These are phyloP conservation scores for Coleophoma eucalyptorum DNA, from an alignment of 2,329 filamentous ascomycete species.

Conservation along the genomic window DNA sequence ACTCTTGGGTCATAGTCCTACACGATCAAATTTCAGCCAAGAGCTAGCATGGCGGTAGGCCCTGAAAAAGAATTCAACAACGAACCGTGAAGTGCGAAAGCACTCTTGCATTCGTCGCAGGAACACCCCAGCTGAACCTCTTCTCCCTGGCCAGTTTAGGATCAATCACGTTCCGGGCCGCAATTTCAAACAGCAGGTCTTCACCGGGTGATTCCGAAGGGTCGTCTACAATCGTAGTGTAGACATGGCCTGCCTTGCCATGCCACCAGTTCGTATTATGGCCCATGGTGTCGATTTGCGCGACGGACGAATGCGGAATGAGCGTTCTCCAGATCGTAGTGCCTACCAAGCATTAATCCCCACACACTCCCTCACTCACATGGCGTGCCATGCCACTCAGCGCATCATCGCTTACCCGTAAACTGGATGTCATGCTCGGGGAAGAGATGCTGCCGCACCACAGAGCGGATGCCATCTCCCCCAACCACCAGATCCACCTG, in stretches of 20 bases:
- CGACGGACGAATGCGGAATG: conserved; percentile 31
- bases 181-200: conserved; percentile 35
- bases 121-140: conserved; percentile 33
- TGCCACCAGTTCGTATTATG: conserved; percentile 38
- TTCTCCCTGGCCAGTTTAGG: conserved; percentile 24
- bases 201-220: conserved; percentile 8
- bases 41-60: no score
- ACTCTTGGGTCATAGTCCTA: conserved; percentile 38
- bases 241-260: conserved; percentile 36
- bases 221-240: conserved; percentile 34
- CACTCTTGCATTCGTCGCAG: conserved; percentile 30
- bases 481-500: conserved; percentile 42
- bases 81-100: conserved; percentile 32
- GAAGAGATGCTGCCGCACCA: conserved; percentile 36
- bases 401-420: conserved; percentile 26
- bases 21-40: no score
- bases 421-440: conserved; percentile 40
- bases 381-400: no score
- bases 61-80: no score
- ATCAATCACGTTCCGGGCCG: conserved; percentile 30
- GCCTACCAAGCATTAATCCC: conserved; percentile 21
- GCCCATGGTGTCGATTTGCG: conserved; percentile 25
- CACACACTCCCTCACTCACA: no score
- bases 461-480: conserved; percentile 48
- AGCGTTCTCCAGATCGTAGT: conserved; percentile 44